These are phyloP conservation scores for Chrysoporthe puriensis DNA, from an alignment of 2,329 filamentous ascomycete genomes.

Conservation along the genomic window DNA sequence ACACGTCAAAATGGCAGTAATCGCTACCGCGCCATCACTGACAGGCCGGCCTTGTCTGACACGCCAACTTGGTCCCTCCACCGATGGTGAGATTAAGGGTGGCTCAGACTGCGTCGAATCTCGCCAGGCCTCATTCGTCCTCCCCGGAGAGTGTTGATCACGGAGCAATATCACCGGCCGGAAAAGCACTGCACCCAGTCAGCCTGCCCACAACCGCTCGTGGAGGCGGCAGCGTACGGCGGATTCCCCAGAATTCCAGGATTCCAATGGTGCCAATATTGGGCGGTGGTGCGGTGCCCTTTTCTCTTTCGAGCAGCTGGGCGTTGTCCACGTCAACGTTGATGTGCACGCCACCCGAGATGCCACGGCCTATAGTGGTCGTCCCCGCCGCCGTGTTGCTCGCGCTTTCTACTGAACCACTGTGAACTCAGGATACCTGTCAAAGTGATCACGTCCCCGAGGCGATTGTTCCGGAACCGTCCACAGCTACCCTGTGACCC, in stretches of 20 bases:
- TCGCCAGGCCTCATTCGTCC: neutral
- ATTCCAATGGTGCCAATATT: neutral
- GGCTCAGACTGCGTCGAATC: neutral
- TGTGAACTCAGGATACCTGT: neutral
- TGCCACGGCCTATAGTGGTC: neutral
- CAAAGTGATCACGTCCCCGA: neutral
- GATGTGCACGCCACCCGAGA: neutral
- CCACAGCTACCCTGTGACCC: conserved; percentile 2
- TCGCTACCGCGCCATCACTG: neutral
- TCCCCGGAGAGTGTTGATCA: neutral
- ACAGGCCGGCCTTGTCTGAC: neutral
- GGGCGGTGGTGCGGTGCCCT: neutral
- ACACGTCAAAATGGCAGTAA: neutral
- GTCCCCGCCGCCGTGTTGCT: neutral
- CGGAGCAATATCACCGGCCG: neutral
- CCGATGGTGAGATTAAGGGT: neutral
- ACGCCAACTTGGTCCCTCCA: neutral
- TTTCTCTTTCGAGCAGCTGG: neutral
- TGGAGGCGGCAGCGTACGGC: neutral
- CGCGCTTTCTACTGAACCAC: neutral
- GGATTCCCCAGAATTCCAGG: neutral
- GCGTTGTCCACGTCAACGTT: conserved; percentile 1
- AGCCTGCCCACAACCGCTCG: neutral
- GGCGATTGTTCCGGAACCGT: conserved; percentile 4
- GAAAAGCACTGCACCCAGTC: neutral